phyloP scores from a whole-genome alignment of 2,329 filamentous ascomycete species.

The Aspergillus fructus region DNA sequence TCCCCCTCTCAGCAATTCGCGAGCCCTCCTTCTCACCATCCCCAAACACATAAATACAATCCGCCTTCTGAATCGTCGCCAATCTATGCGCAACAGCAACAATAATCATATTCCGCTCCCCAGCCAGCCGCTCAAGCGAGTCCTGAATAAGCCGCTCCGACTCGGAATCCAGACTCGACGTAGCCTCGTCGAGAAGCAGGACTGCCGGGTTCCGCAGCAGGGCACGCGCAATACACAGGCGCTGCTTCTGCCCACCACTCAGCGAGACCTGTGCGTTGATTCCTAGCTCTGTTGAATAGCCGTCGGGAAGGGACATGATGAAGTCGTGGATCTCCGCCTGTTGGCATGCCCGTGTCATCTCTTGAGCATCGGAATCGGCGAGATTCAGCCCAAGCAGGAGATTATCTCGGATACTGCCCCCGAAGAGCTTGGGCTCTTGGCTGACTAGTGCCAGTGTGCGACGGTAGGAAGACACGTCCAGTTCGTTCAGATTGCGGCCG shows the following conservation, averaged over 20 bases:
- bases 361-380: slow-evolving; percentile 33
- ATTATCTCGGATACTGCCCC: slow-evolving; percentile 51
- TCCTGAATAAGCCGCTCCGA: slow-evolving; percentile 51
- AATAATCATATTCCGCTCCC: slow-evolving; percentile 33
- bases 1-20: too few species aligned
- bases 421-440: slow-evolving; percentile 50
- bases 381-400: slow-evolving; percentile 46
- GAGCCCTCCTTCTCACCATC: too few species aligned
- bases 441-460: slow-evolving; percentile 49
- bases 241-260: slow-evolving; percentile 60
- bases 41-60: slow-evolving; percentile 68
- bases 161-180: slow-evolving; percentile 58
- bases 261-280: slow-evolving; percentile 49
- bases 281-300: slow-evolving; percentile 62
- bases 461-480: slow-evolving; percentile 38
- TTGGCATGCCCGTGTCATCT: slow-evolving; percentile 56
- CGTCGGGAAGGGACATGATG: slow-evolving; percentile 61
- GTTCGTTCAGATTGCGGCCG: slow-evolving; percentile 28
- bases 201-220: slow-evolving; percentile 55
- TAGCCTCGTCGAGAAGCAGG: slow-evolving; percentile 61
- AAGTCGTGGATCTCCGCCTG: slow-evolving; percentile 71
- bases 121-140: slow-evolving; percentile 34
- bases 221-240: slow-evolving; percentile 59
- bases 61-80: slow-evolving; percentile 63
- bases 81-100: slow-evolving; percentile 45